These are phyloP conservation scores for Geotrichum fermentans DNA, from an alignment of 1,139 yeast species.

Conservation along the genomic window DNA sequence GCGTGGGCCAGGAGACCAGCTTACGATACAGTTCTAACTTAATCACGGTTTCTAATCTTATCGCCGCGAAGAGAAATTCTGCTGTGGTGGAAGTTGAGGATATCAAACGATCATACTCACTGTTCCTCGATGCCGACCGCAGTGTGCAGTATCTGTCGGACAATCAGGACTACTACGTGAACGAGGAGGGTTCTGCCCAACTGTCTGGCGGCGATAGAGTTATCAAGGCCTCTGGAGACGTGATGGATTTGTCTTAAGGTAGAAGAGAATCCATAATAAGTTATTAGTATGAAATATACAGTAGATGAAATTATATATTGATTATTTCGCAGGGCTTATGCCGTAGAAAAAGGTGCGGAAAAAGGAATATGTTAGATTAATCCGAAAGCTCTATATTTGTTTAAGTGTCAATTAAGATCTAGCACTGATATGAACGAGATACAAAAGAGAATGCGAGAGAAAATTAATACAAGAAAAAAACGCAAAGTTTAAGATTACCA, in stretches of 20 bases:
- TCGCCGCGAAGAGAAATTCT: conserved; percentile 76
- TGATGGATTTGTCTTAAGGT: conserved; percentile 16
- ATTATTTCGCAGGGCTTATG: too few species aligned
- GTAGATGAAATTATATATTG: too few species aligned
- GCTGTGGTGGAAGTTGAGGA: conserved; percentile 70
- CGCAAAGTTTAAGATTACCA: too few species aligned
- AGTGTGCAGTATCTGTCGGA: conserved; percentile 50
- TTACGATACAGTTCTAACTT: conserved; percentile 90
- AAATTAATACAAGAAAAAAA: too few species aligned
- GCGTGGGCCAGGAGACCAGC: conserved; percentile 88
- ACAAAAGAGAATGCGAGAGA: too few species aligned
- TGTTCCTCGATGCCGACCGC: conserved; percentile 83
- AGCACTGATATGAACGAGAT: too few species aligned
- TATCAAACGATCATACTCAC: conserved; percentile 78
- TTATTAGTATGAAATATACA: neutral
- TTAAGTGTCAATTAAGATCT: too few species aligned
- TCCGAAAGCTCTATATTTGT: too few species aligned
- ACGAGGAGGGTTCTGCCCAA: conserved; percentile 29
- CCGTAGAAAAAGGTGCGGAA: too few species aligned
- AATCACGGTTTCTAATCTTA: conserved; percentile 81
- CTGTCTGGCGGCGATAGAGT: conserved; percentile 22
- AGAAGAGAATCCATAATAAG: neutral
- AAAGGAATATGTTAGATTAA: too few species aligned
- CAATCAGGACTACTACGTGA: conserved; percentile 27
- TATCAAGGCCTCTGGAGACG: conserved; percentile 5